A percentile compares a stretch with the other conserved stretches of the same genome.
phyloP scores from a whole-genome alignment of 2,329 filamentous ascomycete genomes.

The Shiraia sp. region DNA sequence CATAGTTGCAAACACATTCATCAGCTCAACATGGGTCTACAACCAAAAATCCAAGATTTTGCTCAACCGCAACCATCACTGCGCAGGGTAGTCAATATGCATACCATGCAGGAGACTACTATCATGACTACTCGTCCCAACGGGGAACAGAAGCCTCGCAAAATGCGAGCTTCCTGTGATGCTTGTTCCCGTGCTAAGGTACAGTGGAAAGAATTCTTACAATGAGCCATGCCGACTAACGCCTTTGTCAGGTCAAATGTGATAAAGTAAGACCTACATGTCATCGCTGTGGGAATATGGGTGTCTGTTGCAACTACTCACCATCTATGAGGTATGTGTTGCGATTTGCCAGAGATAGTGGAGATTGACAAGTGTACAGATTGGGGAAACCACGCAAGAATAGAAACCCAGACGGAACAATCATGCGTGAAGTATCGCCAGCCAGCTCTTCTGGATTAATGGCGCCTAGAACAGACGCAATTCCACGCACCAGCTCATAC shows the following conservation, averaged over 20 bases:
- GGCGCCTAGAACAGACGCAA: slow-evolving; percentile 34
- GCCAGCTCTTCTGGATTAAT: slow-evolving; percentile 35
- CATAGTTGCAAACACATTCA: slow-evolving; percentile 14
- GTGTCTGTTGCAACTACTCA: slow-evolving; percentile 46
- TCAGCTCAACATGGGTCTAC: slow-evolving; percentile 32
- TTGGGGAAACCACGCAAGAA: slow-evolving; percentile 44
- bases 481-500: slow-evolving; percentile 35
- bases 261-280: slow-evolving; percentile 44
- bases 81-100: slow-evolving; percentile 30
- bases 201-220: not conserved
- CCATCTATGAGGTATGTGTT: slow-evolving; percentile 43
- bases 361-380: slow-evolving; percentile 25
- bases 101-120: slow-evolving; percentile 19
- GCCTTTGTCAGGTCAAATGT: slow-evolving; percentile 34
- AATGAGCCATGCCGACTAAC: slow-evolving; percentile 6
- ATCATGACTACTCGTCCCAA: slow-evolving; percentile 25
- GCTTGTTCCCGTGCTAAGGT: slow-evolving; percentile 44
- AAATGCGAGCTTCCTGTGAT: slow-evolving; percentile 45
- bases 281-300: slow-evolving; percentile 43
- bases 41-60: slow-evolving; percentile 30
- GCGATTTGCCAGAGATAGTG: not conserved
- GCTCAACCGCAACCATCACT: slow-evolving; percentile 25
- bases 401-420: slow-evolving; percentile 41
- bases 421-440: slow-evolving; percentile 40
- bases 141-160: slow-evolving; percentile 37